Percentiles rank a stretch among this genome's conserved stretches.
phyloP scores from a whole-genome alignment of 1,284 basidiomycete species.

The Apiotrichum montevideense region DNA sequence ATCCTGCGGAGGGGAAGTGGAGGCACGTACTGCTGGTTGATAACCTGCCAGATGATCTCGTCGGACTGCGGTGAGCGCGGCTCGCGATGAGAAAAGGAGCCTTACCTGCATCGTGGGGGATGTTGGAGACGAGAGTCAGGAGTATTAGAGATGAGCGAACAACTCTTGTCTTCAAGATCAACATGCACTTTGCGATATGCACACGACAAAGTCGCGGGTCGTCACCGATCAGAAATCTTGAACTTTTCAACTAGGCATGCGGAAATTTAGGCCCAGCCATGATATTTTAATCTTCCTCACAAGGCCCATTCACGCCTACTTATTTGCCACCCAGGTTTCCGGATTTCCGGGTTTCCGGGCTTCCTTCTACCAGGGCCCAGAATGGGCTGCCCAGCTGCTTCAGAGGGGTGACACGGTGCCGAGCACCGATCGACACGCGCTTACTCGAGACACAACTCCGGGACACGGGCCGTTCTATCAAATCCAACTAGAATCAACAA shows the following conservation, averaged over 20 bases:
- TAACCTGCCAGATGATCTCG: constrained; percentile 93
- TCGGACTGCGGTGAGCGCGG: constrained; percentile 59
- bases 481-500: no score
- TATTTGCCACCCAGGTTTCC: constrained; percentile 5
- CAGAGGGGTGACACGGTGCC: no score
- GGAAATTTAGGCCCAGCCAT: background rate
- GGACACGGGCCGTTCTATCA: no score
- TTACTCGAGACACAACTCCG: no score
- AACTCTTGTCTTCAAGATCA: no score
- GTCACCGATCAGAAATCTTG: constrained; percentile 1
- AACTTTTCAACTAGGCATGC: constrained; percentile 4
- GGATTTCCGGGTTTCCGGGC: no score
- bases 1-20: background rate
- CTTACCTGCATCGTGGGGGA: constrained; percentile 39
- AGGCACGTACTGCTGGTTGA: constrained; percentile 65
- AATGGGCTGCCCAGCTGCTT: no score
- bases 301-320: background rate
- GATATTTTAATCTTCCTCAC: background rate
- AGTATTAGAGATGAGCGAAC: no score
- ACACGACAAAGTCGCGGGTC: background rate
- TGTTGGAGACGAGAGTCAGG: no score
- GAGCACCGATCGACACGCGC: no score
- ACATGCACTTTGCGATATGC: no score
- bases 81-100: background rate
- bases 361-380: no score